Evolutionary conservation across 257 asterid species (phyloP), one percentile per base, ranked within the genome.

Genomic region (Solanum peruvianum): DNA sequence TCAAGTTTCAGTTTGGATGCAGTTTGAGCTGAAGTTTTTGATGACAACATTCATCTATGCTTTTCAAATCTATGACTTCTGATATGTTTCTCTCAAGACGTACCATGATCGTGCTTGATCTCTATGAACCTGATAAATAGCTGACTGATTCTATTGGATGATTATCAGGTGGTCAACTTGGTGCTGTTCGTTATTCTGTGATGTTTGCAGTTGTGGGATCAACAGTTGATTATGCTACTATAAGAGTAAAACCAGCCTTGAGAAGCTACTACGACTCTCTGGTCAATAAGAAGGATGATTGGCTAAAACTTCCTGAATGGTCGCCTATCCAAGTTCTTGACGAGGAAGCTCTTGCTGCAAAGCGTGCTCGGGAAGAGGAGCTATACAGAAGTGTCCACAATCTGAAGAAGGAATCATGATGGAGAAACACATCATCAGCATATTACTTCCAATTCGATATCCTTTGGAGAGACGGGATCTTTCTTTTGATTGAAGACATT

Each of bases 271-370:
- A 83, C 39, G 86, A 75, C 47, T 85, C 91, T 39, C 25, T 41
- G 78, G 83, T 67, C 20, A 93, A 88, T 87, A 86, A 85, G 12
- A 91, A 87, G 52, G 94, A 88, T 25, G 88, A 88, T 76, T 95
- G 97, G 99, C 87, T 93, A 12, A 92, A 86, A 67, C 76, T 95
- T 92, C 99, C 98, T 0, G 99, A 94, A 86, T 96, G 99, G 99
- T 96, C 99, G 11, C 99, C 99, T 8, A 97, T 97, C 83, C 87
- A 60, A 88, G 89, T 95, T 16, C 98, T 94, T 4, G 99, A 97
- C 12, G 99, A 97, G 56, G 99, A 95, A 92, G 99, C 95, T 45
- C 86, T 94, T 69, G 98, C 98, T 86, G 99, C 96, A 27, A 95
- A 97, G 85, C 96, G 92, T 11, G 94, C 96, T 27, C 91, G 94